phyloP scores from a whole-genome alignment of 169 alveolate genomes.

The Plasmodium gallinaceum region DNA sequence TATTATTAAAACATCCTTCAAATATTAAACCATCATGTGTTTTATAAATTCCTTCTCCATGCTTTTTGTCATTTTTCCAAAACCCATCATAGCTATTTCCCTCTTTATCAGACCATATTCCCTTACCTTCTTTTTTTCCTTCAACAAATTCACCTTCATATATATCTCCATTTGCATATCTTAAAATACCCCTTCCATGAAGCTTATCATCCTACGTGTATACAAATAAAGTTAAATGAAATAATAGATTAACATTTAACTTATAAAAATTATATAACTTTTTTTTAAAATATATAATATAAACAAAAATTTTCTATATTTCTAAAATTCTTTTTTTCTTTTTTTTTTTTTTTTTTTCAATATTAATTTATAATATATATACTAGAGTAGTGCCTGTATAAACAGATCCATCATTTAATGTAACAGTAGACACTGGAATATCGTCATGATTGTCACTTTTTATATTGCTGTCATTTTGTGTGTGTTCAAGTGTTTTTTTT shows the following conservation, averaged over 20 bases:
- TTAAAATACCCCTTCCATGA: slow-evolving; percentile 79
- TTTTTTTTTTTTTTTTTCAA: neutral
- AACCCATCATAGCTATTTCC: slow-evolving; percentile 96
- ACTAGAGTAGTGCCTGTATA: slow-evolving; percentile 58
- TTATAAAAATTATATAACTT: too few relatives aligned
- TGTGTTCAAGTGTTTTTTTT: neutral
- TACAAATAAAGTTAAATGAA: neutral
- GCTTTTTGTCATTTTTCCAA: slow-evolving; percentile 93
- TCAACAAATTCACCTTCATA: slow-evolving; percentile 94
- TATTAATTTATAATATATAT: neutral
- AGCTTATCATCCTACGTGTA: slow-evolving; percentile 23
- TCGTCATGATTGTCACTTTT: neutral
- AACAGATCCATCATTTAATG: slow-evolving; percentile 49
- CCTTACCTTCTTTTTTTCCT: slow-evolving; percentile 93
- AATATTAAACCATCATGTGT: slow-evolving; percentile 80
- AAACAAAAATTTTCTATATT: too few relatives aligned
- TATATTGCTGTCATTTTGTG: neutral
- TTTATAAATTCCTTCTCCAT: slow-evolving; percentile 95
- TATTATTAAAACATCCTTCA: slow-evolving; percentile 57
- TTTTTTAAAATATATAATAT: too few relatives aligned
- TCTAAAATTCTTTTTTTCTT: neutral
- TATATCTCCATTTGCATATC: slow-evolving; percentile 88
- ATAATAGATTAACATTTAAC: too few relatives aligned
- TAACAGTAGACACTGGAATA: slow-evolving; percentile 22
- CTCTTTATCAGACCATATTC: slow-evolving; percentile 92